A percentile compares a stretch with the other conserved stretches of the same genome.
Conservation (phyloP, 1,284 basidiomycete genomes). For the Fomitopsis palustris region DNA sequence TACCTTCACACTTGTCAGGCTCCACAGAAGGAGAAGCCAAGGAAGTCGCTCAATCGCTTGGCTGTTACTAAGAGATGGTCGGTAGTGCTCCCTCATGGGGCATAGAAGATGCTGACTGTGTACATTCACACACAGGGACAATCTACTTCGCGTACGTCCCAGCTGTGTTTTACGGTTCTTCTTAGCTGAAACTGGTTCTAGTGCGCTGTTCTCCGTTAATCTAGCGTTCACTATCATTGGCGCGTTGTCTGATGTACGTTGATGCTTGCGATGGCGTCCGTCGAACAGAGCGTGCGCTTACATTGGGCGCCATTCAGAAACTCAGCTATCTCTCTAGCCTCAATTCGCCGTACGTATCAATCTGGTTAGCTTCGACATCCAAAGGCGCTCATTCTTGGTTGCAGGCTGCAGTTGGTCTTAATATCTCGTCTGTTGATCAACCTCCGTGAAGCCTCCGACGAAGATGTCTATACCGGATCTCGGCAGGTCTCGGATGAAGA, state of each 20-base stretch:
- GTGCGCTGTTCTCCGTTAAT: not conserved
- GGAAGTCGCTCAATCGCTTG: not conserved
- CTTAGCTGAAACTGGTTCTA: not conserved
- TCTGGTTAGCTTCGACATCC: not conserved
- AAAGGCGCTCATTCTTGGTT: not conserved
- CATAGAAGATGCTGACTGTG: not conserved
- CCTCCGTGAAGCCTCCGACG: not conserved
- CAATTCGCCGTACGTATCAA: not conserved
- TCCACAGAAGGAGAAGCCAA: not conserved
- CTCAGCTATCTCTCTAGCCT: not conserved
- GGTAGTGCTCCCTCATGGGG: not conserved
- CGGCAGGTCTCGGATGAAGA: not conserved
- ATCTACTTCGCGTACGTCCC: not conserved
- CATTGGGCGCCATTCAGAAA: not conserved
- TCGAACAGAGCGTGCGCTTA: too few species aligned
- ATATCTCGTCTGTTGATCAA: not conserved
- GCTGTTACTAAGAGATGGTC: not conserved
- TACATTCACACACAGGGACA: not conserved
- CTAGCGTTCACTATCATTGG: not conserved
- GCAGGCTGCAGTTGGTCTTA: not conserved
- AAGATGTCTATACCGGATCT: not conserved
- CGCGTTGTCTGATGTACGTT: not conserved
- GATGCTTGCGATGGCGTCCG: too few species aligned
- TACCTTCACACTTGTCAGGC: not conserved
- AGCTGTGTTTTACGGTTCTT: not conserved